Evolutionary conservation across 306 rosid species (phyloP).

Genomic region (Vigna unguiculata): DNA sequence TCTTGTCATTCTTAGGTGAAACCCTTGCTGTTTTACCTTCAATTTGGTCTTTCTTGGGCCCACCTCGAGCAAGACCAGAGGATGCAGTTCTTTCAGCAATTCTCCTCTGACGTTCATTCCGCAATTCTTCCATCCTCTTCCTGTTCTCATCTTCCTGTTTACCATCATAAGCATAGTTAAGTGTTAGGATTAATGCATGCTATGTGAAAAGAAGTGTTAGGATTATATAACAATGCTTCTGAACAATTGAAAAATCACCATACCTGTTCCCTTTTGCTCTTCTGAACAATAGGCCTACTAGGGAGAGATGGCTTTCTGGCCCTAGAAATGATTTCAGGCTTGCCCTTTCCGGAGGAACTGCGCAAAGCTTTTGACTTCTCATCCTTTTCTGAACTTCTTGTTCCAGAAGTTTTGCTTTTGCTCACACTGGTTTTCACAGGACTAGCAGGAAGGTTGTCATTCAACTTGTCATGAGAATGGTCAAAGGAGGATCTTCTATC

Average conservation of each 20-base stretch:
- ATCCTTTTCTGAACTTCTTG: conserved; percentile 42
- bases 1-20: conserved; percentile 53
- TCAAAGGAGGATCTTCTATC: conserved; percentile 48
- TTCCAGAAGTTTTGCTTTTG: conserved; percentile 55
- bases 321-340: conserved; percentile 47
- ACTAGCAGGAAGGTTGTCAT: conserved; percentile 46
- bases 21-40: conserved; percentile 49
- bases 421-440: conserved; percentile 45
- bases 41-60: conserved; percentile 47
- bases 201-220: background rate
- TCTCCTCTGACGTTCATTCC: conserved; percentile 64
- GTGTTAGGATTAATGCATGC: conserved; percentile 11
- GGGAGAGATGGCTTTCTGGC: conserved; percentile 47
- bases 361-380: conserved; percentile 43
- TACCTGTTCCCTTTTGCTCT: conserved; percentile 73
- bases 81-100: conserved; percentile 73
- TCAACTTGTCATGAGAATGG: conserved; percentile 47
- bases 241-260: conserved; percentile 17
- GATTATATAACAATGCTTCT: conserved; percentile 20
- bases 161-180: conserved; percentile 30
- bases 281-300: conserved; percentile 57
- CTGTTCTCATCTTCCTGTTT: conserved; percentile 71
- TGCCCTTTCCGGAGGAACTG: conserved; percentile 43
- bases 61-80: conserved; percentile 43
- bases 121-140: conserved; percentile 64